A percentile compares a stretch with the other conserved stretches of the same genome.
Evolutionary conservation across 331 rosid species (phyloP).

Genomic region (Stylosanthes scabra): DNA sequence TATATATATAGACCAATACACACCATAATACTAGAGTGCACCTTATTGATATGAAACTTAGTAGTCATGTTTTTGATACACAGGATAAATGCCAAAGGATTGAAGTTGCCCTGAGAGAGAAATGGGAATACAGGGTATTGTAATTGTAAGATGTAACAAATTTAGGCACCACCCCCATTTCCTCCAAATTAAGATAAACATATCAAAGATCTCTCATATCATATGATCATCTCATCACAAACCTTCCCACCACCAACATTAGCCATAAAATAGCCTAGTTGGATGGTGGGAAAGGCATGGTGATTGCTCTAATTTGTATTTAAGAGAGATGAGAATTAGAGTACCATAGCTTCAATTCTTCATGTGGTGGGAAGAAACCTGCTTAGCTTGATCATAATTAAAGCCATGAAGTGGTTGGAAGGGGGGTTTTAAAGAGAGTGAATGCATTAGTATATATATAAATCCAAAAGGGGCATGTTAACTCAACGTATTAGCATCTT

Average conservation of each 20-base stretch:
- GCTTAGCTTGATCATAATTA: no score
- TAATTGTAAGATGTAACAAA: not conserved
- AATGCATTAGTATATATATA: not conserved
- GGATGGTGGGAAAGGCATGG: conserved; percentile 23
- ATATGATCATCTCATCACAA: not conserved
- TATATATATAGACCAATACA: not conserved
- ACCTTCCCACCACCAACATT: not conserved
- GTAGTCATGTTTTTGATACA: conserved; percentile 6
- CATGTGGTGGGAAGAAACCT: not conserved
- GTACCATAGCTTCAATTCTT: not conserved
- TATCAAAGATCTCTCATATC: not conserved
- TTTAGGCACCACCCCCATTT: conserved; percentile 1
- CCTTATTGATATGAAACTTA: conserved; percentile 4
- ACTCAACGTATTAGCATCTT: conserved; percentile 31
- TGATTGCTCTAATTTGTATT: not conserved
- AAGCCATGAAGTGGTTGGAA: not conserved
- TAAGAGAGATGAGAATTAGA: no score
- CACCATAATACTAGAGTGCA: not conserved
- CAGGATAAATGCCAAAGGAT: conserved; percentile 44
- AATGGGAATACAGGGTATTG: not conserved
- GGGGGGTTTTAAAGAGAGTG: conserved; percentile 29
- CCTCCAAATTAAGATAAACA: conserved; percentile 12
- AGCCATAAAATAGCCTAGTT: no score
- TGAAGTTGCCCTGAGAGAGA: conserved; percentile 47
- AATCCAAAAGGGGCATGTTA: not conserved